Evolutionary conservation across 345 rosid genomes (phyloP).

Genomic region (Moricandia moricandioides): DNA sequence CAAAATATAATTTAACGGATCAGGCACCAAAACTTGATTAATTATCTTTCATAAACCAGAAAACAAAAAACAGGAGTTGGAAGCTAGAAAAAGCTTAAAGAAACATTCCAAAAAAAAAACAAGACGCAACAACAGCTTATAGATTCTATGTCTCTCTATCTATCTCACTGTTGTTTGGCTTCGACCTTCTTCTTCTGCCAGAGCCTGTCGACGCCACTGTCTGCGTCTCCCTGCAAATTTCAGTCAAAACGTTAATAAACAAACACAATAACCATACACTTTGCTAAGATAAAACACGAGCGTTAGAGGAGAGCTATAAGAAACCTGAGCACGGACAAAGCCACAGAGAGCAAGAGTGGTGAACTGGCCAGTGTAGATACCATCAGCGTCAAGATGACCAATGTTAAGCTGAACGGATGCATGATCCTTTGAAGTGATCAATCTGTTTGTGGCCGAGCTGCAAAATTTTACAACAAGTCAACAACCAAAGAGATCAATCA

Average conservation of each 20-base stretch:
- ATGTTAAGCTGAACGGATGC: conserved; percentile 69
- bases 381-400: conserved; percentile 61
- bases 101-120: neutral
- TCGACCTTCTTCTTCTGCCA: conserved; percentile 47
- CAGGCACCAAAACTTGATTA: neutral
- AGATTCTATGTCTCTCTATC: neutral
- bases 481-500: neutral
- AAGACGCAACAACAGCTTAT: neutral
- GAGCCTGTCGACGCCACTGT: conserved; percentile 70
- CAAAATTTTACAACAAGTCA: no score
- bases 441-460: conserved; percentile 73
- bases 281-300: neutral
- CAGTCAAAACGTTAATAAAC: neutral
- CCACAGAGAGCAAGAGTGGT: conserved; percentile 69
- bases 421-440: conserved; percentile 69
- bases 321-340: conserved; percentile 67
- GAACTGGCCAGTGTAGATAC: conserved; percentile 51
- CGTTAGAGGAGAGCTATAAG: neutral
- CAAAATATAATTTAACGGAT: no score
- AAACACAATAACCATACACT: neutral
- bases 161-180: conserved; percentile 21
- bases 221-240: conserved; percentile 60
- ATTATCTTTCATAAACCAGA: conserved; percentile 12
- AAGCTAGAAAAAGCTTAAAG: neutral
- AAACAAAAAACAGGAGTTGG: neutral